These are phyloP conservation scores for Cladophialophora carrionii DNA, from an alignment of 2,329 filamentous ascomycete species.

Conservation along the genomic window DNA sequence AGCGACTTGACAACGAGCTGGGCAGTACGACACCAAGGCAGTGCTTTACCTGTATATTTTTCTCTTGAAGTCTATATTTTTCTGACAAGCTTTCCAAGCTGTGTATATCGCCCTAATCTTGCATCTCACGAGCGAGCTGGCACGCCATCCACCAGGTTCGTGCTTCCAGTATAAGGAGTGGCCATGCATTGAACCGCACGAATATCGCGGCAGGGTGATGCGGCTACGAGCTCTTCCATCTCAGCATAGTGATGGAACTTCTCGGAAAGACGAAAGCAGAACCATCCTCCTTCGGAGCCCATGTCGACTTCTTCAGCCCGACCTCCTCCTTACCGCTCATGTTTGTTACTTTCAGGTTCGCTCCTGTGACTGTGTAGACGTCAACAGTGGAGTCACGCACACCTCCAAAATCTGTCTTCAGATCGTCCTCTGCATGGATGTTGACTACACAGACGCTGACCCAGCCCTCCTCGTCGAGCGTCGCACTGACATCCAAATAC, in stretches of 20 bases:
- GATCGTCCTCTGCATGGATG: conserved; percentile 63
- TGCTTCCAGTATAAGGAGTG: not conserved
- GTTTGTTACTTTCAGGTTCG: conserved; percentile 62
- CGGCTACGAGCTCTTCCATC: conserved; percentile 52
- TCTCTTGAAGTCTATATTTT: not conserved
- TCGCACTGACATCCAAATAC: conserved; percentile 54
- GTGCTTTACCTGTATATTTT: not conserved
- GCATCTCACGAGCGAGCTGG: not conserved
- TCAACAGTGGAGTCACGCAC: conserved; percentile 52
- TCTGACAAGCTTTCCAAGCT: not conserved
- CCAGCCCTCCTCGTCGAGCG: conserved; percentile 58
- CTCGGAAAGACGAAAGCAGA: conserved; percentile 66
- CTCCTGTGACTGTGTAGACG: conserved; percentile 66
- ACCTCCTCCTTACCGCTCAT: conserved; percentile 66
- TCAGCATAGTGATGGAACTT: conserved; percentile 70
- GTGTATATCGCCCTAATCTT: not conserved
- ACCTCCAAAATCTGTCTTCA: conserved; percentile 48
- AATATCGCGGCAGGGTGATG: not conserved
- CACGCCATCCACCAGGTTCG: not conserved
- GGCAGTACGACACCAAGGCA: not conserved
- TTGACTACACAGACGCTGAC: conserved; percentile 75
- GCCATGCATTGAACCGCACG: not conserved
- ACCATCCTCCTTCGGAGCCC: conserved; percentile 61
- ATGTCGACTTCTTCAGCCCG: conserved; percentile 61
- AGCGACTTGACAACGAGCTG: conserved; percentile 17